Evolutionary conservation across 1,284 basidiomycete genomes (phyloP).

Genomic region (Sphaerobolus stellatus): DNA sequence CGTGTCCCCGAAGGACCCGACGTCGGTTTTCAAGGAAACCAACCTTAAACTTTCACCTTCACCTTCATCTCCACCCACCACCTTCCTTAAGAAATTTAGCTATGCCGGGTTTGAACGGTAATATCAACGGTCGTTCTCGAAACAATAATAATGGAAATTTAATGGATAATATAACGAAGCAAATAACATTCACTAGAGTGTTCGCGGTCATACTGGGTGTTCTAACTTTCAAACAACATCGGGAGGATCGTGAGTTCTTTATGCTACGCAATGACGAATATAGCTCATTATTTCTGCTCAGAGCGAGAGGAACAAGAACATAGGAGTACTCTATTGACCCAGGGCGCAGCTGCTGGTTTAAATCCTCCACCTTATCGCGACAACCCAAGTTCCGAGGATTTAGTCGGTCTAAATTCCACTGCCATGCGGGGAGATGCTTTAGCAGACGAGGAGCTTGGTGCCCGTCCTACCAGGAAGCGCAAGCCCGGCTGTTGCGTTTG

Average conservation of each 20-base stretch:
- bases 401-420: neutral
- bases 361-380: constrained; percentile 7
- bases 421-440: constrained; percentile 21
- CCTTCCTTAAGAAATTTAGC: neutral
- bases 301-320: neutral
- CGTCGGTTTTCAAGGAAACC: neutral
- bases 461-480: constrained; percentile 30
- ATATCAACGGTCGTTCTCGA: neutral
- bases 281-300: neutral
- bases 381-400: constrained; percentile 4
- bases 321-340: neutral
- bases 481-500: constrained; percentile 49
- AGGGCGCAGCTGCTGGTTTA: neutral
- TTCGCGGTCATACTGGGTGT: neutral
- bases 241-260: neutral
- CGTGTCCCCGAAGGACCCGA: neutral
- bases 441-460: constrained; percentile 27
- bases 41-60: neutral
- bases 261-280: neutral
- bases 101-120: neutral
- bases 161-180: neutral
- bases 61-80: neutral
- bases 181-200: neutral
- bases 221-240: neutral
- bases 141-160: neutral